Evolutionary conservation across 257 asterid species (phyloP).

Genomic region (Nicotiana tabacum): DNA sequence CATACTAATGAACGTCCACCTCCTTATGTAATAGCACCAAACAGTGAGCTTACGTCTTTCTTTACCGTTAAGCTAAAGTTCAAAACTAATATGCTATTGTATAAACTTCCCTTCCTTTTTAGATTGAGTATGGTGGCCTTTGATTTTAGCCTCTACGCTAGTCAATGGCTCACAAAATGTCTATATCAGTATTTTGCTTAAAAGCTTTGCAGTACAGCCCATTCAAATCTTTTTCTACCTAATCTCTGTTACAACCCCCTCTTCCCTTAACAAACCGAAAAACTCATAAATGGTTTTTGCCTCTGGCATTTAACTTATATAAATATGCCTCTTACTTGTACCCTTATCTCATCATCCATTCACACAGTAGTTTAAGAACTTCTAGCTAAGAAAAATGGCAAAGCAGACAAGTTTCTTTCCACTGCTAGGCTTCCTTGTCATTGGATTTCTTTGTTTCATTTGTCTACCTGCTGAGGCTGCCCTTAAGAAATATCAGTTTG

Average conservation of each 20-base stretch:
- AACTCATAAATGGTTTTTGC: background rate
- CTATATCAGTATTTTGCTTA: conserved; percentile 8
- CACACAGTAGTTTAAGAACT: background rate
- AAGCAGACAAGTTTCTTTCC: background rate
- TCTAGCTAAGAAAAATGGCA: background rate
- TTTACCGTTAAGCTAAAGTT: conserved; percentile 14
- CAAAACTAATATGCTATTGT: background rate
- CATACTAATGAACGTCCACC: background rate
- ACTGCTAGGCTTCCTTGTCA: conserved; percentile 5
- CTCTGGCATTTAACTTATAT: conserved; percentile 10
- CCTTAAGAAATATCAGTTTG: conserved; percentile 48
- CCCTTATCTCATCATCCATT: background rate
- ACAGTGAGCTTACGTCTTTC: background rate
- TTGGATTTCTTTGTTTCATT: conserved; percentile 8
- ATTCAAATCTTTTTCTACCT: conserved; percentile 1
- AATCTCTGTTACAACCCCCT: background rate
- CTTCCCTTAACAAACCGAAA: conserved; percentile 20
- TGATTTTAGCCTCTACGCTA: conserved; percentile 14
- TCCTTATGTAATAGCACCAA: background rate
- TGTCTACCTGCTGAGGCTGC: conserved; percentile 33
- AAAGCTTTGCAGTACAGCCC: background rate
- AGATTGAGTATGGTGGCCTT: conserved; percentile 1
- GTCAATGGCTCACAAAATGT: conserved; percentile 10
- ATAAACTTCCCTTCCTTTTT: background rate
- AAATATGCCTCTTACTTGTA: background rate